phyloP scores from a whole-genome alignment of 192 early-diverging fungal species.

The Pecoramyces ruminantium region DNA sequence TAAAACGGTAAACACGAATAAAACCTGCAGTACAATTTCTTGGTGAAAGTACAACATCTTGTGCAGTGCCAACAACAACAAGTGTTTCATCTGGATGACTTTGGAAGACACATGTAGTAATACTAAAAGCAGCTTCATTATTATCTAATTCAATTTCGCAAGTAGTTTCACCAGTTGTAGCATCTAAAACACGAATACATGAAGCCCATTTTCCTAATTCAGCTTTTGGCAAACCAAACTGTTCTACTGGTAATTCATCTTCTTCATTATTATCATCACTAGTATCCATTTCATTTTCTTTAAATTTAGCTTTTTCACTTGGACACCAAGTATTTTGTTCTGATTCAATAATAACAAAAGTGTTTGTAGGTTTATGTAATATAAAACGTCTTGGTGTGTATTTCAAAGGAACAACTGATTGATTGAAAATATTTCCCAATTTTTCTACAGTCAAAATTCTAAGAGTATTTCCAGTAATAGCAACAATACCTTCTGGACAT shows the following conservation, averaged over 20 bases:
- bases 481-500: slow-evolving; percentile 76
- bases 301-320: slow-evolving; percentile 32
- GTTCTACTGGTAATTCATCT: slow-evolving; percentile 43
- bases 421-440: slow-evolving; percentile 66
- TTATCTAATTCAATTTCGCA: slow-evolving; percentile 58
- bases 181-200: slow-evolving; percentile 62
- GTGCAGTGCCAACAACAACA: slow-evolving; percentile 71
- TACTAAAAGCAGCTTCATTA: slow-evolving; percentile 64
- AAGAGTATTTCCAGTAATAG: slow-evolving; percentile 68
- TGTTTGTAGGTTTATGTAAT: slow-evolving; percentile 49
- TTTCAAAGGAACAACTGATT: slow-evolving; percentile 59
- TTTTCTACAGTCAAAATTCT: slow-evolving; percentile 75
- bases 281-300: slow-evolving; percentile 24
- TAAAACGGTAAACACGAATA: slow-evolving; percentile 50
- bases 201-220: slow-evolving; percentile 69
- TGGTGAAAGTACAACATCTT: slow-evolving; percentile 48
- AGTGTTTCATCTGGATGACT: slow-evolving; percentile 32
- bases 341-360: slow-evolving; percentile 78
- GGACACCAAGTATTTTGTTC: slow-evolving; percentile 62
- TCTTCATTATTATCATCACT: slow-evolving; percentile 33
- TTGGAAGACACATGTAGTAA: slow-evolving; percentile 12
- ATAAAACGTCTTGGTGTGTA: slow-evolving; percentile 78
- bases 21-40: slow-evolving; percentile 47
- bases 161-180: slow-evolving; percentile 50
- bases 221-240: slow-evolving; percentile 61